These are phyloP conservation scores for Fragaria ananassa DNA, from an alignment of 306 rosid genomes.

Conservation along the genomic window DNA sequence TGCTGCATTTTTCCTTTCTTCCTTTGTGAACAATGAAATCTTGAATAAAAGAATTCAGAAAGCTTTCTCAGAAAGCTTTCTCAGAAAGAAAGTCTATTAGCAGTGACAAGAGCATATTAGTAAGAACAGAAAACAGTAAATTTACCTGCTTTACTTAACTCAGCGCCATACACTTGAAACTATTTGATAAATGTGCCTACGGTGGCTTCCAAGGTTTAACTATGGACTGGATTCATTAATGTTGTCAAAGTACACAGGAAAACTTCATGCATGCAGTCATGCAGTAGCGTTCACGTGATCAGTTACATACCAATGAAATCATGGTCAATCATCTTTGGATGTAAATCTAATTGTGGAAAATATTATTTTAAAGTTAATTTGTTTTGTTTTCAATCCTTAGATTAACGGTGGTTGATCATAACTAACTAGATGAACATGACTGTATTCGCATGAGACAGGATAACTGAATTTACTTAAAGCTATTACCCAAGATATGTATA, in stretches of 20 bases:
- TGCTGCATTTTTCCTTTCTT: conserved; percentile 13
- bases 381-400: too few relatives aligned
- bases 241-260: background rate
- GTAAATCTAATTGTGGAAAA: too few relatives aligned
- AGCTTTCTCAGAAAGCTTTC: conserved; percentile 18
- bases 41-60: conserved; percentile 15
- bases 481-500: background rate
- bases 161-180: background rate
- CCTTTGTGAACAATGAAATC: conserved; percentile 15
- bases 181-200: background rate
- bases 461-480: background rate
- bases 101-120: background rate
- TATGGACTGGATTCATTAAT: background rate
- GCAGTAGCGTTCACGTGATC: too few relatives aligned
- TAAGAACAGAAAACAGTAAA: background rate
- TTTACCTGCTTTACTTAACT: background rate
- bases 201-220: background rate
- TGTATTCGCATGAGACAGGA: background rate
- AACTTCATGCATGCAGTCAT: background rate
- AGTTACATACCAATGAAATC: too few relatives aligned
- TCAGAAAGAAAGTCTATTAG: background rate
- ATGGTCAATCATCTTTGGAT: too few relatives aligned
- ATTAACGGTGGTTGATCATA: too few relatives aligned
- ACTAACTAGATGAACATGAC: too few relatives aligned
- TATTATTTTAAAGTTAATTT: too few relatives aligned